Evolutionary conservation across 495 filamentous ascomycete genomes (phyloP).

Genomic region (Aspergillus egyptiacus): DNA sequence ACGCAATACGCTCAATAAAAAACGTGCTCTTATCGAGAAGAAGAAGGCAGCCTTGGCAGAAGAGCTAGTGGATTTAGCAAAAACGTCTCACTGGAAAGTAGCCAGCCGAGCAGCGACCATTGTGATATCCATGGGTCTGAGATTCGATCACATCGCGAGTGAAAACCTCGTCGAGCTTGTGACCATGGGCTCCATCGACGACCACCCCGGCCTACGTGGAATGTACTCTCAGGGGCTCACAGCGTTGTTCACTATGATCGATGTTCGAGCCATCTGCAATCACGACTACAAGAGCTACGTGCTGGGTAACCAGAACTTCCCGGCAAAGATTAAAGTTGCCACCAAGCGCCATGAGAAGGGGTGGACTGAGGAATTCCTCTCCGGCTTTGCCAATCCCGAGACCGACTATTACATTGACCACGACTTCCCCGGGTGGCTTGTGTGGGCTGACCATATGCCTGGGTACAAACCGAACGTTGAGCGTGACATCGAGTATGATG

Average conservation of each 20-base stretch:
- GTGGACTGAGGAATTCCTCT: slow-evolving; percentile 73
- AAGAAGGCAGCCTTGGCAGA: slow-evolving; percentile 76
- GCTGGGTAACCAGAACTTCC: slow-evolving; percentile 63
- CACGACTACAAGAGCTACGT: slow-evolving; percentile 86
- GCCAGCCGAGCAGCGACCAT: slow-evolving; percentile 83
- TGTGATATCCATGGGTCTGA: slow-evolving; percentile 77
- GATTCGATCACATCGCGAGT: slow-evolving; percentile 82
- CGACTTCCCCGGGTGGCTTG: slow-evolving; percentile 95
- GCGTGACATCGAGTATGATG: slow-evolving; percentile 73
- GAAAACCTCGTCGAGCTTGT: slow-evolving; percentile 79
- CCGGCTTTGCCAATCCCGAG: slow-evolving; percentile 71
- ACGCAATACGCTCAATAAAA: slow-evolving; percentile 61
- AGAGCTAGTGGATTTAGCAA: slow-evolving; percentile 72
- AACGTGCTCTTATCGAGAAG: slow-evolving; percentile 67
- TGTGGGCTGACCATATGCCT: slow-evolving; percentile 81
- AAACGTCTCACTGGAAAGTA: slow-evolving; percentile 90
- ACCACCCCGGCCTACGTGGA: slow-evolving; percentile 76
- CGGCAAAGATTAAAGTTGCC: slow-evolving; percentile 65
- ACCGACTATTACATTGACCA: slow-evolving; percentile 84
- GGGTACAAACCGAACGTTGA: slow-evolving; percentile 65
- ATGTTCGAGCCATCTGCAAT: slow-evolving; percentile 75
- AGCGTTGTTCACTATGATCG: slow-evolving; percentile 72
- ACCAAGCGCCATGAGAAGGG: slow-evolving; percentile 65
- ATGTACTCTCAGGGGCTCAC: slow-evolving; percentile 77
- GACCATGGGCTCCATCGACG: slow-evolving; percentile 75